These are phyloP conservation scores for Picea sitchensis DNA, from an alignment of 75 land plant species.

Conservation along the genomic window DNA sequence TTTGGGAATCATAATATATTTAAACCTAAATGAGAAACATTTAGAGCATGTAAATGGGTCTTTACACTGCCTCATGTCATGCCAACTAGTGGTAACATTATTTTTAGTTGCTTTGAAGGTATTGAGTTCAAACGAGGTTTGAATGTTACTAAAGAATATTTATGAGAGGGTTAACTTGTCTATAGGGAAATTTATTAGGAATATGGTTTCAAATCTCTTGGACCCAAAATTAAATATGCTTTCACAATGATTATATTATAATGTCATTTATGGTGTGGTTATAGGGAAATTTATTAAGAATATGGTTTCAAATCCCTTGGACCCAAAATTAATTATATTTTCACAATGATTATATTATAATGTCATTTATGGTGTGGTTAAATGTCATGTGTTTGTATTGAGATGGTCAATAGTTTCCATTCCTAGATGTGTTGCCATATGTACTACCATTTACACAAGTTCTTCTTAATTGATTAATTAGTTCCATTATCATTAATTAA, in stretches of 20 bases:
- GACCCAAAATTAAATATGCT: slow-evolving; percentile 41
- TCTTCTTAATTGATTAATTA: too few species aligned
- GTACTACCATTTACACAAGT: too few species aligned
- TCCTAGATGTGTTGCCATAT: too few species aligned
- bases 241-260: slow-evolving; percentile 38
- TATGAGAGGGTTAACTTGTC: background rate
- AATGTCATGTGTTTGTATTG: too few species aligned
- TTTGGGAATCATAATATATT: background rate
- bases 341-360: slow-evolving; percentile 23
- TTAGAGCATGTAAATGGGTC: background rate
- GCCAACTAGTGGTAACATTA: slow-evolving; percentile 43
- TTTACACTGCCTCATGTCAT: slow-evolving; percentile 39
- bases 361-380: too few species aligned
- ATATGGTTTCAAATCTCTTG: slow-evolving; percentile 49
- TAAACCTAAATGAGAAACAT: slow-evolving; percentile 10
- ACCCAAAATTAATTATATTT: slow-evolving; percentile 43
- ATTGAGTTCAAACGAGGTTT: background rate
- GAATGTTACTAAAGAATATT: background rate
- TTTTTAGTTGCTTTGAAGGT: background rate
- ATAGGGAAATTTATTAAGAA: slow-evolving; percentile 37
- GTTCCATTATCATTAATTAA: too few species aligned
- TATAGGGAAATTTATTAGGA: slow-evolving; percentile 35
- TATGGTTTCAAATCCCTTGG: slow-evolving; percentile 46
- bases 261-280: background rate
- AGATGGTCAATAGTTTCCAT: too few species aligned